Conservation (phyloP, 2,329 filamentous ascomycete species). For the Colletotrichum tropicale region DNA sequence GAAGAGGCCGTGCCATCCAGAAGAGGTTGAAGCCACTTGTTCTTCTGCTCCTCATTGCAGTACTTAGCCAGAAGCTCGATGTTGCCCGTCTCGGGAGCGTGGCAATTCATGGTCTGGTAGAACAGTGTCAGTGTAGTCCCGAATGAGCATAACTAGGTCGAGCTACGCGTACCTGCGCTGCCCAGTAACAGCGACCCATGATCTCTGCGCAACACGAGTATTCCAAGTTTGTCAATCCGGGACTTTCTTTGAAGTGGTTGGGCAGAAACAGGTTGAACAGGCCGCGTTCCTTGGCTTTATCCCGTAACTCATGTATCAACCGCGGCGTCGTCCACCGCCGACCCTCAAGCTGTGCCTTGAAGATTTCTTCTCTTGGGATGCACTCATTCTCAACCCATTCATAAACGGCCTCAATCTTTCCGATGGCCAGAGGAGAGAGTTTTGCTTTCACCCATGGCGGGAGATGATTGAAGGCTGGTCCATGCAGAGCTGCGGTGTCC, state of each 20-base stretch:
- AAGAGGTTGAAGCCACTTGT: conserved; percentile 79
- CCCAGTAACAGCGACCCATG: conserved; percentile 82
- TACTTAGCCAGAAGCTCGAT: conserved; percentile 96
- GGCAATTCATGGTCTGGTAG: conserved; percentile 74
- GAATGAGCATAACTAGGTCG: not conserved
- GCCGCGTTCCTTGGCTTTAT: conserved; percentile 78
- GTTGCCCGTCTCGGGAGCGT: conserved; percentile 91
- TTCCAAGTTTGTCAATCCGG: conserved; percentile 92
- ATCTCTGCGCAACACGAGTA: conserved; percentile 99
- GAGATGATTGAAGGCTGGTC: conserved; percentile 31
- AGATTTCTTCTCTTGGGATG: conserved; percentile 45
- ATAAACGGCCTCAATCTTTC: conserved; percentile 44
- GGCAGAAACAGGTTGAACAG: conserved; percentile 99
- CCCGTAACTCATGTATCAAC: conserved; percentile 43
- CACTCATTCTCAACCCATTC: conserved; percentile 47
- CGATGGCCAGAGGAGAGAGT: conserved; percentile 37
- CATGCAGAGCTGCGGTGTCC: conserved; percentile 17
- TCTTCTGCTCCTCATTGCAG: conserved; percentile 84
- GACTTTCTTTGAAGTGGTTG: conserved; percentile 92
- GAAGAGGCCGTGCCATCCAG: conserved; percentile 85
- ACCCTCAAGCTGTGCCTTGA: conserved; percentile 40
- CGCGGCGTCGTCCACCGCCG: conserved; percentile 42
- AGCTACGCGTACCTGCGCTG: conserved; percentile 67
- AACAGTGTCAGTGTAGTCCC: not conserved
- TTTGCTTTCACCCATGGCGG: conserved; percentile 30